Evolutionary conservation across 495 filamentous ascomycete species (phyloP).

Genomic region (Annulohypoxylon bovei): DNA sequence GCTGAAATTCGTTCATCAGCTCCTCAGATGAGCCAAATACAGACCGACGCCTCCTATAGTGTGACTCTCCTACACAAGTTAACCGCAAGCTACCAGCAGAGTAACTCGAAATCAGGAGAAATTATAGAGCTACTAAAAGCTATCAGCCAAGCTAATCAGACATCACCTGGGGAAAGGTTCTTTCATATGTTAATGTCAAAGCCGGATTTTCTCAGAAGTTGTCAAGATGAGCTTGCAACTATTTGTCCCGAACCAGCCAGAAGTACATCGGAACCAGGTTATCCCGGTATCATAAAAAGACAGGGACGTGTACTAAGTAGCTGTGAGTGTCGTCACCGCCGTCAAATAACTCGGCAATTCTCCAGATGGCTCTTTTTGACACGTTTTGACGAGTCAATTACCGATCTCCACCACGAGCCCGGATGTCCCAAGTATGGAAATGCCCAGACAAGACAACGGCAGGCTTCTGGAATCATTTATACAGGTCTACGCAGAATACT

Average conservation of each 20-base stretch:
- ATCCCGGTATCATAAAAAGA: too few species aligned
- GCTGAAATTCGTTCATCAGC: not conserved
- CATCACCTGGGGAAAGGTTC: not conserved
- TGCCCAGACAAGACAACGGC: not conserved
- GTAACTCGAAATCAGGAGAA: not conserved
- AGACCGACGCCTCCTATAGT: not conserved
- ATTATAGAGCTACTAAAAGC: not conserved
- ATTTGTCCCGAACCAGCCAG: not conserved
- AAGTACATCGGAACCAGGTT: not conserved
- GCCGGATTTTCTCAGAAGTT: not conserved
- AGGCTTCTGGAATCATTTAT: not conserved
- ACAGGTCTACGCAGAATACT: not conserved
- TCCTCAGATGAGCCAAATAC: not conserved
- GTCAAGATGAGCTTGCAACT: not conserved
- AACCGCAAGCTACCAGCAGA: not conserved
- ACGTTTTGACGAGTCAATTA: conserved; percentile 6
- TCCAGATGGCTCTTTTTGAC: not conserved
- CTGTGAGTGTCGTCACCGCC: not conserved
- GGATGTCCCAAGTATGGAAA: not conserved
- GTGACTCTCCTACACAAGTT: not conserved
- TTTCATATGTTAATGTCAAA: conserved; percentile 9
- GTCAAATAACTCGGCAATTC: not conserved
- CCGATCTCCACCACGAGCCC: not conserved
- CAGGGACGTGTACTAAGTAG: not conserved
- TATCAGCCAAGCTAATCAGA: not conserved